Percentiles rank a stretch among this genome's conserved stretches.
phyloP scores from a whole-genome alignment of 495 filamentous ascomycete species.

The Penicillium atrosanguineum region DNA sequence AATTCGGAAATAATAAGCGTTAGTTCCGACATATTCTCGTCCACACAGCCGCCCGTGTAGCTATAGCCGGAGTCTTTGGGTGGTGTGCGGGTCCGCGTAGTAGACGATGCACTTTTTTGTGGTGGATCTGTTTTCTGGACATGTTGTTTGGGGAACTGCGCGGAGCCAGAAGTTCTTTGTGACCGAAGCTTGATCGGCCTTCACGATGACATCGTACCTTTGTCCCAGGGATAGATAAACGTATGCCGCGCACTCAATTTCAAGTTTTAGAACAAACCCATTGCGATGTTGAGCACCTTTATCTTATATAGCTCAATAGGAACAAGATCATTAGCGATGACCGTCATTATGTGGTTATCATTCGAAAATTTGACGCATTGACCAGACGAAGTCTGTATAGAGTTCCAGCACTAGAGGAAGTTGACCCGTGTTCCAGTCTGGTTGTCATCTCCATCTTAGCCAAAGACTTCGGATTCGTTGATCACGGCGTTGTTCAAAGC shows the following conservation, averaged over 20 bases:
- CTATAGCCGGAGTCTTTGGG: conserved; percentile 21
- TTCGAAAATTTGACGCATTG: conserved; percentile 13
- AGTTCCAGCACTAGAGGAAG: no score
- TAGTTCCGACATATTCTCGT: conserved; percentile 34
- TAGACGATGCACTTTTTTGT: not conserved
- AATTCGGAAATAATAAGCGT: conserved; percentile 41
- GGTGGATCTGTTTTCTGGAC: not conserved
- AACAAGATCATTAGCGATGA: conserved; percentile 43
- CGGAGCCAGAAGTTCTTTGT: not conserved
- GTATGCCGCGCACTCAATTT: not conserved
- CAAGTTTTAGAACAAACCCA: not conserved
- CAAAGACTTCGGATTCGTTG: no score
- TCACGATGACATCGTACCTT: not conserved
- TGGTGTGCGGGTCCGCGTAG: conserved; percentile 13
- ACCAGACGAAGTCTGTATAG: no score
- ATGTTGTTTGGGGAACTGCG: not conserved
- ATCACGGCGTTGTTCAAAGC: no score
- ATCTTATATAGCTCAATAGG: conserved; percentile 36
- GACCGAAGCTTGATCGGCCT: not conserved
- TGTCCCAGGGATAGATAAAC: not conserved
- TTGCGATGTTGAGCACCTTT: not conserved
- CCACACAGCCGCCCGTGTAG: conserved; percentile 32
- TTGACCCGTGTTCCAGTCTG: no score
- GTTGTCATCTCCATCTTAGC: no score
- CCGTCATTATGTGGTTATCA: conserved; percentile 39